Evolutionary conservation across 208 protist genomes (phyloP).

Genomic region (Wallacemonas sp.): DNA sequence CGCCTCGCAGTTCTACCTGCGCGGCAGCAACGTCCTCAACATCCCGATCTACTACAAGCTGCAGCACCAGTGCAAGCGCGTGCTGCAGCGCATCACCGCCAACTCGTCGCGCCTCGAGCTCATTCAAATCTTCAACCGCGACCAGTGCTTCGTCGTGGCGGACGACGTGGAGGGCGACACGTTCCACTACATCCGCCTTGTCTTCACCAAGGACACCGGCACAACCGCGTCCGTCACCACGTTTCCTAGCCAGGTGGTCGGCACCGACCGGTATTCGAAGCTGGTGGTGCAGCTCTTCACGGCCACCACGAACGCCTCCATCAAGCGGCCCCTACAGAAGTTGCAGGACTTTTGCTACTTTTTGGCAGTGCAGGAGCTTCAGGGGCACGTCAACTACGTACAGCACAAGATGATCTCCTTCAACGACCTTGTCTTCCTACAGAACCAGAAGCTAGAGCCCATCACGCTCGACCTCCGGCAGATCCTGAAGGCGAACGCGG

Average conservation of each 20-base stretch:
- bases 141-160: conserved; percentile 87
- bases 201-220: conserved; percentile 82
- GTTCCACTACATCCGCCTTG: conserved; percentile 88
- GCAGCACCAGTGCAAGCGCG: conserved; percentile 86
- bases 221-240: conserved; percentile 43
- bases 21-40: conserved; percentile 61
- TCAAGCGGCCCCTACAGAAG: conserved; percentile 72
- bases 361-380: conserved; percentile 85
- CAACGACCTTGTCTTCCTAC: conserved; percentile 85
- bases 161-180: conserved; percentile 78
- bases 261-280: conserved; percentile 62
- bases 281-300: conserved; percentile 88
- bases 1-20: conserved; percentile 51
- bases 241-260: conserved; percentile 49
- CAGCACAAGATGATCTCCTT: conserved; percentile 82
- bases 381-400: conserved; percentile 87
- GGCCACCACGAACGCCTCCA: conserved; percentile 54
- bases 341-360: conserved; percentile 87
- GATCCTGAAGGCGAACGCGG: background rate
- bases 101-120: conserved; percentile 81
- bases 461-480: conserved; percentile 39
- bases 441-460: conserved; percentile 64
- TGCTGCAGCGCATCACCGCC: conserved; percentile 67
- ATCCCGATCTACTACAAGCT: conserved; percentile 92
- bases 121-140: conserved; percentile 81